Conservation (phyloP, 768 basidiomycete genomes). For the Lyophyllum semitale region DNA sequence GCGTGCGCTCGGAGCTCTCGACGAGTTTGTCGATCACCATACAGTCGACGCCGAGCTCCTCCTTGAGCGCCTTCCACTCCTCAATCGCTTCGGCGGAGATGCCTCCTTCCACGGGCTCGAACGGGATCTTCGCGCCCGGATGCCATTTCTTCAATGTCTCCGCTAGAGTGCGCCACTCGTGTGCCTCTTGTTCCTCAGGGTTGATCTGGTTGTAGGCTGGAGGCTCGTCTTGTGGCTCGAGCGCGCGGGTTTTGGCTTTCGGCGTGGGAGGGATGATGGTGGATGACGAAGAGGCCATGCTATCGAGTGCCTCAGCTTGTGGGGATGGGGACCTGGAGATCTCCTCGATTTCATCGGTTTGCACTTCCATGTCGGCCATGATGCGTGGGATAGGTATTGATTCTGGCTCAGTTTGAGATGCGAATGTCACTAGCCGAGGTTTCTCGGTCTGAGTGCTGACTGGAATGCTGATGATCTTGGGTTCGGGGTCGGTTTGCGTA, state of each 20-base stretch:
- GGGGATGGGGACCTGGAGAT: conserved; percentile 49
- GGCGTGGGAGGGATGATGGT: conserved; percentile 75
- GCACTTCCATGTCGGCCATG: conserved; percentile 60
- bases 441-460: conserved; percentile 63
- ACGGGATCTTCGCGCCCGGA: conserved; percentile 51
- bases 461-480: conserved; percentile 44
- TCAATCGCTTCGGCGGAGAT: conserved; percentile 68
- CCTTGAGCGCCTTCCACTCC: conserved; percentile 81
- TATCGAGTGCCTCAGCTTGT: conserved; percentile 44
- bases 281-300: conserved; percentile 72
- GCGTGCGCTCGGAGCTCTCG: conserved; percentile 31
- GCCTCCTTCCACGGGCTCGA: conserved; percentile 47
- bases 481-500: conserved; percentile 67
- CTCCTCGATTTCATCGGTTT: conserved; percentile 53
- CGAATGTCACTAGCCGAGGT: conserved; percentile 22
- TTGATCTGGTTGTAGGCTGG: conserved; percentile 72
- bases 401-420: conserved; percentile 34
- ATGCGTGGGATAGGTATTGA: conserved; percentile 36
- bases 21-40: conserved; percentile 75
- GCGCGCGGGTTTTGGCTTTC: conserved; percentile 39
- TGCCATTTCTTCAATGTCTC: conserved; percentile 75
- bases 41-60: conserved; percentile 78
- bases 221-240: conserved; percentile 57
- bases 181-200: conserved; percentile 50
- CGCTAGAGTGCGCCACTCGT: conserved; percentile 52